Conservation (phyloP, 805 yeast genomes). For the Saturnispora saitoi region DNA sequence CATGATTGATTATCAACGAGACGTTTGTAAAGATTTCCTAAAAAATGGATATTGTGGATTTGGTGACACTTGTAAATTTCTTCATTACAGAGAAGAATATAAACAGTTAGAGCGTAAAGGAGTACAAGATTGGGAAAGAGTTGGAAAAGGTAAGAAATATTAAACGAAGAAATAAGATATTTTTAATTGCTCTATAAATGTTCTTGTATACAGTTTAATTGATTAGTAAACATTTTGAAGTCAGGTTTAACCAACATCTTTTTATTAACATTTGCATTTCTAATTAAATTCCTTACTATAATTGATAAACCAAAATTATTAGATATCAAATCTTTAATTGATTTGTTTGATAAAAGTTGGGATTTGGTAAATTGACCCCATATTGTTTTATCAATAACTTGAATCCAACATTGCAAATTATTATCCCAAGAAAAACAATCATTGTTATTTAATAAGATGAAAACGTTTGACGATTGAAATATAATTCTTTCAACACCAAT, state of each 20-base stretch:
- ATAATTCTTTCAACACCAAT: constrained; percentile 8
- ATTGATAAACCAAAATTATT: neutral
- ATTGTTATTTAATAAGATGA: neutral
- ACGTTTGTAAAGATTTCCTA: constrained; percentile 85
- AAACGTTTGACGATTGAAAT: neutral
- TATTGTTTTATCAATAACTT: constrained; percentile 34
- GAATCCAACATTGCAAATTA: constrained; percentile 39
- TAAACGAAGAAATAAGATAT: neutral
- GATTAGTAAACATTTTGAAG: neutral
- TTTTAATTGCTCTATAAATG: constrained; percentile 5
- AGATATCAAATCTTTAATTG: neutral
- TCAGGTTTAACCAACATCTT: neutral
- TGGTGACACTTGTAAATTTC: constrained; percentile 93
- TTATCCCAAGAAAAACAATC: constrained; percentile 32
- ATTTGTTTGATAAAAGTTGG: neutral
- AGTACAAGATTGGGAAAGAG: constrained; percentile 55
- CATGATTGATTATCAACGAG: constrained; percentile 80
- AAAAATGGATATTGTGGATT: constrained; percentile 94
- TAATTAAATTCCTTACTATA: constrained; percentile 1
- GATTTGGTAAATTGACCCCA: constrained; percentile 5
- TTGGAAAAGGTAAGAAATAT: constrained; percentile 12
- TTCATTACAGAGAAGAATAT: constrained; percentile 85
- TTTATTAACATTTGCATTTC: neutral
- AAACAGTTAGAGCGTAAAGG: constrained; percentile 32
- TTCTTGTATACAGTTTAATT: constrained; percentile 6